A percentile compares a stretch with the other conserved stretches of the same genome.
phyloP scores from a whole-genome alignment of 345 rosid genomes.

The Rubroshorea leprosula region DNA sequence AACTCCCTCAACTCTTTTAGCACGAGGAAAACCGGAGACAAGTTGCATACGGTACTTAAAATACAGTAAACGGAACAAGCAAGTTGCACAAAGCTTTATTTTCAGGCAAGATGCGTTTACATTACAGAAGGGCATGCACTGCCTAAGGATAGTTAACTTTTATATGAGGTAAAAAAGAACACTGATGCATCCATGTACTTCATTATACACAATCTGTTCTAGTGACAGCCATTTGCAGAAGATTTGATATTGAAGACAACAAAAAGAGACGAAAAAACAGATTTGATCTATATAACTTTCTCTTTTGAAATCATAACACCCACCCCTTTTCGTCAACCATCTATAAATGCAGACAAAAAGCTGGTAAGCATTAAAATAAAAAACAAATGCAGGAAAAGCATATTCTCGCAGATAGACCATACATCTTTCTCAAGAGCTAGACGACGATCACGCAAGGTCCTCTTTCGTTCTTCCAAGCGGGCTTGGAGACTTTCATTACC shows the following conservation, averaged over 20 bases:
- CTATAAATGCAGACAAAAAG: neutral
- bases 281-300: conserved; percentile 3
- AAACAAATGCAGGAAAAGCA: neutral
- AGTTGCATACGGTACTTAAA: neutral
- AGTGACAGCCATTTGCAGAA: neutral
- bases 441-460: conserved; percentile 55
- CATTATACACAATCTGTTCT: neutral
- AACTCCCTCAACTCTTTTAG: neutral
- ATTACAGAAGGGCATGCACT: neutral
- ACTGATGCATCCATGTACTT: neutral
- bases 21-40: neutral
- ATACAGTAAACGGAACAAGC: neutral
- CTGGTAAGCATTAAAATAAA: neutral
- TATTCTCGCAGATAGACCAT: conserved; percentile 22
- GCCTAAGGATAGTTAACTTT: no score
- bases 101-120: neutral
- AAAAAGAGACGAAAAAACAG: neutral
- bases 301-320: neutral
- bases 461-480: conserved; percentile 58
- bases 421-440: conserved; percentile 73
- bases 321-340: neutral
- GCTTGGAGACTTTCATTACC: conserved; percentile 56
- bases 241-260: conserved; percentile 1
- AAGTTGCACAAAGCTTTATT: neutral
- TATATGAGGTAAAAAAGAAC: neutral